Percentiles rank a stretch among this genome's conserved stretches.
phyloP scores from a whole-genome alignment of 225 moss, liverwort and hornwort genomes.

The Polytrichum formosum region DNA sequence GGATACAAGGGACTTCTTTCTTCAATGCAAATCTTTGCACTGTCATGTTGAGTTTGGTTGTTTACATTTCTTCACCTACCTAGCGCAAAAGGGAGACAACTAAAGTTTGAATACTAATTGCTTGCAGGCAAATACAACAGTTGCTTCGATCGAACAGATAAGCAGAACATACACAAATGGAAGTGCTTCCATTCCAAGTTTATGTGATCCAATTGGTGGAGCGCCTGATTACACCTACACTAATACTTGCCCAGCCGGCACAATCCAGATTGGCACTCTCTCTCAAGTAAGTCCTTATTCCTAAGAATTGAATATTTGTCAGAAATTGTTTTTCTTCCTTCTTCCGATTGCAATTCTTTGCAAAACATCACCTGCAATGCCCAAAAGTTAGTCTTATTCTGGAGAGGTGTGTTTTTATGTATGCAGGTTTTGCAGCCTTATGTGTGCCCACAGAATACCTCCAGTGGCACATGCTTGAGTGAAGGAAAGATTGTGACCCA shows the following conservation, averaged over 20 bases:
- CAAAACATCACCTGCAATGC: background rate
- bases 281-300: conserved; percentile 41
- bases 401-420: background rate
- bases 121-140: conserved; percentile 49
- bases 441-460: conserved; percentile 51
- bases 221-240: conserved; percentile 56
- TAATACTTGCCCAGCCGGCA: conserved; percentile 46
- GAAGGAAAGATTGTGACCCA: conserved; percentile 39
- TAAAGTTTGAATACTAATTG: background rate
- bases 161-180: conserved; percentile 12
- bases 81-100: background rate
- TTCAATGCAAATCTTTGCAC: no score
- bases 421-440: conserved; percentile 46
- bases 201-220: conserved; percentile 60
- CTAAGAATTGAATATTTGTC: background rate
- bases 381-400: background rate
- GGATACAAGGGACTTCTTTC: no score
- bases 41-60: background rate
- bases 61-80: background rate
- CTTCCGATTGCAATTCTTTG: background rate
- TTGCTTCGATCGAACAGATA: conserved; percentile 25
- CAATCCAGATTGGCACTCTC: conserved; percentile 47
- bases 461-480: conserved; percentile 26
- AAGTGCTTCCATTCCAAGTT: conserved; percentile 17
- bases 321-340: background rate